phyloP scores from a whole-genome alignment of 2,329 filamentous ascomycete genomes.

The Penicillium sp. region DNA sequence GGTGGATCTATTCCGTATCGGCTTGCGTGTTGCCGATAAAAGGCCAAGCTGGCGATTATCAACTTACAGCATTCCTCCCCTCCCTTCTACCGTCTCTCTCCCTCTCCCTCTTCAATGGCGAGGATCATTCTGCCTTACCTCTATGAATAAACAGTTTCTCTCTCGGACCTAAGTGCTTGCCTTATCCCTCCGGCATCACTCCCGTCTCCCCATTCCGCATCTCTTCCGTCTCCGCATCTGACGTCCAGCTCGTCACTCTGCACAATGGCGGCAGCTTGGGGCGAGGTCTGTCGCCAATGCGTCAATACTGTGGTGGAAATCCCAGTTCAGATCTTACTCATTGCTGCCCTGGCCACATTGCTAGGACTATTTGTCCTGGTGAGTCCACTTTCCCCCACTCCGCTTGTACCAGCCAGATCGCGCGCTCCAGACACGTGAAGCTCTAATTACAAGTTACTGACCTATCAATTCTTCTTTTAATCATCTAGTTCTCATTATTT shows the following conservation, averaged over 20 bases:
- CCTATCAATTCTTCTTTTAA: not conserved
- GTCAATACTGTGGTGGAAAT: conserved; percentile 29
- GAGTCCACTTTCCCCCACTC: conserved; percentile 18
- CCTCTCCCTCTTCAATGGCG: conserved; percentile 6
- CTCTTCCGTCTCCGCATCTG: conserved; percentile 7
- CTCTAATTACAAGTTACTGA: conserved; percentile 1
- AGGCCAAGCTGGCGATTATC: conserved; percentile 30
- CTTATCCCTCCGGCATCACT: conserved; percentile 14
- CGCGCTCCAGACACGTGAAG: not conserved
- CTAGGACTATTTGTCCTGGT: conserved; percentile 38
- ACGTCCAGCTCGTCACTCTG: not conserved
- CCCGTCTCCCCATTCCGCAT: conserved; percentile 11
- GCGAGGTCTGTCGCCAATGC: conserved; percentile 35
- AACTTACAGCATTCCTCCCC: conserved; percentile 7
- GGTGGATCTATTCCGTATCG: conserved; percentile 15
- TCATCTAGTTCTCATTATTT: conserved; percentile 60
- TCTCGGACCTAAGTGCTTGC: conserved; percentile 14
- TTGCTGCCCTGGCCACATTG: conserved; percentile 30
- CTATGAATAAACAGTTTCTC: conserved; percentile 2
- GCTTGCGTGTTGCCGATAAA: conserved; percentile 26
- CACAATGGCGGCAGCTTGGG: conserved; percentile 33
- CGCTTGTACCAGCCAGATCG: conserved; percentile 1
- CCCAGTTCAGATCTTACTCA: conserved; percentile 32
- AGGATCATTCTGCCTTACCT: not conserved
- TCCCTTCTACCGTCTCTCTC: not conserved